Conservation (phyloP, 2,329 filamentous ascomycete genomes). For the Talaromyces funiculosus region DNA sequence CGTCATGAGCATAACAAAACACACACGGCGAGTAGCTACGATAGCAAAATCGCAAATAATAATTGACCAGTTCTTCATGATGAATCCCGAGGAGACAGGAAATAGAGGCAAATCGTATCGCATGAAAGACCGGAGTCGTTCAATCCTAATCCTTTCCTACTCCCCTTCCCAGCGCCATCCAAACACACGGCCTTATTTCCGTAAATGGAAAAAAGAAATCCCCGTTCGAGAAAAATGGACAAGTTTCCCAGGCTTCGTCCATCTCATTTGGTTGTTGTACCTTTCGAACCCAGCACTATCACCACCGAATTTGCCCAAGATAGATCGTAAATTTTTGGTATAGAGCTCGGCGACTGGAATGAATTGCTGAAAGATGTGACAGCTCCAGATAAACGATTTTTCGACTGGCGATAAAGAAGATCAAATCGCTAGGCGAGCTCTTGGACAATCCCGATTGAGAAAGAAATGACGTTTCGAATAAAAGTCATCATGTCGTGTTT, state of each 20-base stretch:
- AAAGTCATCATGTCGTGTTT: slow-evolving; percentile 29
- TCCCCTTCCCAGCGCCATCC: slow-evolving; percentile 29
- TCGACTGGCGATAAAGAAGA: background rate
- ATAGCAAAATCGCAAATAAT: slow-evolving; percentile 6
- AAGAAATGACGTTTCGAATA: slow-evolving; percentile 1
- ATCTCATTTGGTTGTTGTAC: slow-evolving; percentile 5
- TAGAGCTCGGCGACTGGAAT: slow-evolving; percentile 16
- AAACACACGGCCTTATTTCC: slow-evolving; percentile 28
- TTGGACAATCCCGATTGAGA: slow-evolving; percentile 10
- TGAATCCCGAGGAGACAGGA: slow-evolving; percentile 18
- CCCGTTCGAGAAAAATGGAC: slow-evolving; percentile 20
- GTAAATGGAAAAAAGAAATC: background rate
- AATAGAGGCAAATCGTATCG: slow-evolving; percentile 16
- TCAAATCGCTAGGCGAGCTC: slow-evolving; percentile 1
- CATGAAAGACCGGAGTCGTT: background rate
- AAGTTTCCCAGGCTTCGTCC: slow-evolving; percentile 13
- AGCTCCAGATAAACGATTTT: slow-evolving; percentile 14
- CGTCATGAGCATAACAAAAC: background rate
- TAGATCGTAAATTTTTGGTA: slow-evolving; percentile 14
- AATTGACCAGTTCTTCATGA: slow-evolving; percentile 34
- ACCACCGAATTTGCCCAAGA: slow-evolving; percentile 19
- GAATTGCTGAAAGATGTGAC: slow-evolving; percentile 9
- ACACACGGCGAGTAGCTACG: slow-evolving; percentile 11
- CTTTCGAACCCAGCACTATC: slow-evolving; percentile 5
- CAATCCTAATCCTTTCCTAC: background rate